phyloP scores from a whole-genome alignment of 345 rosid species.

The Camelina hispida region DNA sequence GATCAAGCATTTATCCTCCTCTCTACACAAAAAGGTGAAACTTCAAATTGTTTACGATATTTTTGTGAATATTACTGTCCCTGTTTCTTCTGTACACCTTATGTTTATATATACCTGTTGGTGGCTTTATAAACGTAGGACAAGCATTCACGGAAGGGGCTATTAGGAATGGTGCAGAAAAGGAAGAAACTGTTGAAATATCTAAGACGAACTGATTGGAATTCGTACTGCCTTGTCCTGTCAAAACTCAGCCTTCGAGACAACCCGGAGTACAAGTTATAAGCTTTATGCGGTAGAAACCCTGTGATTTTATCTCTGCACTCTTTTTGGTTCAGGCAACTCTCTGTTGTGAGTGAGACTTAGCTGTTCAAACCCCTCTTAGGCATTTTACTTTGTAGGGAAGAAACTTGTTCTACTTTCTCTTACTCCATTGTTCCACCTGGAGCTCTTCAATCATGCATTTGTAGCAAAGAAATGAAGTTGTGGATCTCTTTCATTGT shows the following conservation, averaged over 20 bases:
- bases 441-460: constrained; percentile 27
- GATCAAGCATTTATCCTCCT: constrained; percentile 84
- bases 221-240: constrained; percentile 74
- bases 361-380: constrained; percentile 28
- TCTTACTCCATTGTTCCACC: constrained; percentile 4
- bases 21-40: constrained; percentile 80
- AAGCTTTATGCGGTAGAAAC: constrained; percentile 19
- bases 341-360: constrained; percentile 23
- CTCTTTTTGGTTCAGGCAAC: constrained; percentile 27
- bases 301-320: background rate
- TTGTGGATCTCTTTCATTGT: constrained; percentile 14
- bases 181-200: constrained; percentile 85
- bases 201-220: constrained; percentile 94
- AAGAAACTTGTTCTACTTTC: constrained; percentile 10
- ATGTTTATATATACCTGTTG: background rate
- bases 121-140: constrained; percentile 53
- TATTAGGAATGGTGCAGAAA: constrained; percentile 74
- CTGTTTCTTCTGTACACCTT: background rate
- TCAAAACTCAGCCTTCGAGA: constrained; percentile 85
- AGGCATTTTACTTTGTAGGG: constrained; percentile 27
- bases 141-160: constrained; percentile 88
- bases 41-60: background rate
- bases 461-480: constrained; percentile 15
- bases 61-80: background rate
- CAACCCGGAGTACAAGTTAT: constrained; percentile 68